Percentiles rank a stretch among this genome's conserved stretches.
Conservation (phyloP, 2,329 filamentous ascomycete genomes). For the Trichoderma lentiforme region DNA sequence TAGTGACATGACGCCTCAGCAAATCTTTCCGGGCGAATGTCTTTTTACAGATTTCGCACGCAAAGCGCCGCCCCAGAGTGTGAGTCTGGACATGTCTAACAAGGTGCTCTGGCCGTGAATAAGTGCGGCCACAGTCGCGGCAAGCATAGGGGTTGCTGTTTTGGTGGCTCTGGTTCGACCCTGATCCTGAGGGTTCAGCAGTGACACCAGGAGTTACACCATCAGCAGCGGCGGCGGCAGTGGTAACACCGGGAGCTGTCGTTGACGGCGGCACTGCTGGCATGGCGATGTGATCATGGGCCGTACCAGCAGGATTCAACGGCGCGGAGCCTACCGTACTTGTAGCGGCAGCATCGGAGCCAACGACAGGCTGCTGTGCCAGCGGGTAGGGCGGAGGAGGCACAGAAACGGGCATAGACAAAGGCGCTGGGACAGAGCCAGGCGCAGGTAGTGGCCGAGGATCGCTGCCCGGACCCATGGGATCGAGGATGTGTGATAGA, state of each 20-base stretch:
- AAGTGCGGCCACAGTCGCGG: conserved; percentile 49
- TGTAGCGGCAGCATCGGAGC: neutral
- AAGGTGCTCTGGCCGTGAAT: conserved; percentile 53
- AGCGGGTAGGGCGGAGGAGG: neutral
- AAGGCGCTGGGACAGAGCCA: neutral
- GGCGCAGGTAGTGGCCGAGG: neutral
- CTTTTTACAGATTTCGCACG: conserved; percentile 50
- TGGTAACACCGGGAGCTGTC: neutral
- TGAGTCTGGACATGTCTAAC: conserved; percentile 51
- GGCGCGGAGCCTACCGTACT: neutral
- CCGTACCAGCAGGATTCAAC: neutral
- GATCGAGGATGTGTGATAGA: conserved; percentile 33
- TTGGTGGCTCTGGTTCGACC: conserved; percentile 24
- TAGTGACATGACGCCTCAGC: conserved; percentile 50
- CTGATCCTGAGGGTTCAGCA: conserved; percentile 2
- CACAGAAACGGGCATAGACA: neutral
- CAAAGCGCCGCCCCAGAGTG: conserved; percentile 48
- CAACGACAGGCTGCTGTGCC: neutral
- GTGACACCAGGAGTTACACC: neutral
- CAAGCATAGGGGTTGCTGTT: conserved; percentile 45
- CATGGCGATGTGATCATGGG: neutral
- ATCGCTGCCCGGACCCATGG: conserved; percentile 25
- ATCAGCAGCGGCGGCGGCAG: neutral
- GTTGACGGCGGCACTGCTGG: neutral
- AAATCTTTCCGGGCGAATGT: conserved; percentile 53